Evolutionary conservation across 768 basidiomycete genomes (phyloP).

Genomic region (Cystoderma amianthinum): DNA sequence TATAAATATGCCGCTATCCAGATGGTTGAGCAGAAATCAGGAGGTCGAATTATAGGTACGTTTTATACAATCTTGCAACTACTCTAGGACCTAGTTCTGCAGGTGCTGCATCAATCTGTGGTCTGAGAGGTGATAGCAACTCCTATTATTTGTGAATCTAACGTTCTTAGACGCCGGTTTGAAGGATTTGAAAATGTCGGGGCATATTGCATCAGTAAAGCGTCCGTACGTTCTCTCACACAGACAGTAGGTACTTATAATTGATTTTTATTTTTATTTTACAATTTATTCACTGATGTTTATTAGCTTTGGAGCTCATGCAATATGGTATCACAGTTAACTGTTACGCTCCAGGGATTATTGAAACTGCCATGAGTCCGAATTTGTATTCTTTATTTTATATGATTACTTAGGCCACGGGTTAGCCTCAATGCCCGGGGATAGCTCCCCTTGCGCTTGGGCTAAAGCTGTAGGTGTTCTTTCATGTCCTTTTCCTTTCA

Average conservation of each 20-base stretch:
- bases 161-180: background rate
- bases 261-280: background rate
- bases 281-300: background rate
- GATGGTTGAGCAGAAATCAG: too few relatives aligned
- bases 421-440: background rate
- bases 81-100: background rate
- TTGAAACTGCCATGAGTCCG: too few relatives aligned
- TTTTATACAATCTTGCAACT: background rate
- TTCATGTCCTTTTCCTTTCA: background rate
- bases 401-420: background rate
- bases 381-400: background rate
- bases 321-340: too few relatives aligned
- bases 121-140: background rate
- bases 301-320: background rate
- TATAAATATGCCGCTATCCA: too few relatives aligned
- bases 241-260: conserved; percentile 24
- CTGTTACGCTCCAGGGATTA: background rate
- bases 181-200: conserved; percentile 9
- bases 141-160: background rate
- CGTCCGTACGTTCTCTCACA: conserved; percentile 31
- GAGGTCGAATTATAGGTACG: too few relatives aligned
- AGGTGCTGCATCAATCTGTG: background rate
- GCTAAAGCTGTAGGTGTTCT: background rate
- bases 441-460: background rate
- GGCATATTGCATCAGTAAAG: conserved; percentile 30